Base-by-base conservation (phyloP, 2,329 filamentous ascomycete species). In the Tricladium varicosporioides region DNA sequence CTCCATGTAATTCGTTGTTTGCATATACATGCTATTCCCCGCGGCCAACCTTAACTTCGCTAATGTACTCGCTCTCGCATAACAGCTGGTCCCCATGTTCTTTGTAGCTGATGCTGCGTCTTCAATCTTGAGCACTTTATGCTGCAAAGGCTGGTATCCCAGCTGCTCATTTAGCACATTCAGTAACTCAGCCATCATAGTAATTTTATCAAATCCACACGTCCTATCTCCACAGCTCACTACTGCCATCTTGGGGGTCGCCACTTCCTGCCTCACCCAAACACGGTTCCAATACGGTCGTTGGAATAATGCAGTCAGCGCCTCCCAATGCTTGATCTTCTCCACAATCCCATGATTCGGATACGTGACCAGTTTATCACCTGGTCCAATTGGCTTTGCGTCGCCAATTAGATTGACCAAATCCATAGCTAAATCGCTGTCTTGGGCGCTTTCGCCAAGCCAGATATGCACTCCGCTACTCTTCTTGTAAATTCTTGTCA, bases 391-490 rank as follows among this genome's bases (percentile, higher is more conserved):
- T 19, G n/a, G 10, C n/a, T n/a, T 11, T 4, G 11, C 9, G 36
- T n/a, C n/a, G 9, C 36, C n/a, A 13, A 40, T 10, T 40, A 5
- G 36, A 10, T 10, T 40, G 9, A 40, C 13, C 5, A 22, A 10
- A 11, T 40, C 33, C 31, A 31, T 43, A 8, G 15, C 33, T 5
- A 51, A 10, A 18, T 11, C 31, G 18, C 31, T 62, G 22, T 45
- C 58, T 50, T 48, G 45, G 49, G 32, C 19, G 19, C 56, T 36
- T 60, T 11, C 53, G 56, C n/a, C 63, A 8, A 70, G 72, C 62
- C 69, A 74, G 56, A 47, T 47, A 47, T 47, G 44, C 16, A 47
- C 44, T 10, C 44, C 74, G 75, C 50, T 69, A 66, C 48, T 71
- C 60, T 51, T 67, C 65, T 9, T 64, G 64, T 7, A 61, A 63